A percentile compares a stretch with the other conserved stretches of the same genome.
Evolutionary conservation across 2,329 filamentous ascomycete genomes (phyloP).

Genomic region (Colletotrichum sp.): DNA sequence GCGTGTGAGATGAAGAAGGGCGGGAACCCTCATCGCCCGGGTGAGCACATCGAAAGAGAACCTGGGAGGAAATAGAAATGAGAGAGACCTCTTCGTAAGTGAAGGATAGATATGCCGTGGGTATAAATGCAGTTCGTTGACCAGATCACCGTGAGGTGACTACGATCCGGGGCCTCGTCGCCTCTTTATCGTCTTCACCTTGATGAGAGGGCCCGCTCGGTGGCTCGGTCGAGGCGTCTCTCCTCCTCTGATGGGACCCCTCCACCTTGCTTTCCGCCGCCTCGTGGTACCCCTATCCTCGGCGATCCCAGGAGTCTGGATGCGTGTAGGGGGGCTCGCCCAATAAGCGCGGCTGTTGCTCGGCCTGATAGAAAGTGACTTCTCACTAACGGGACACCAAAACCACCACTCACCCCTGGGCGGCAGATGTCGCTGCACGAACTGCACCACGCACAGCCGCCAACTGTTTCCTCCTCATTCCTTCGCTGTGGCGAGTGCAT

Average conservation of each 20-base stretch:
- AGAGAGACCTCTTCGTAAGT: not conserved
- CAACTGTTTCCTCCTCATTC: not conserved
- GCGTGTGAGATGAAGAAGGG: not conserved
- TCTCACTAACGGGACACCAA: constrained; percentile 12
- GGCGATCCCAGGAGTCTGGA: constrained; percentile 23
- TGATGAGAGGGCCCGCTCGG: not conserved
- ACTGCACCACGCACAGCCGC: not conserved
- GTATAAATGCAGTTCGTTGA: not conserved
- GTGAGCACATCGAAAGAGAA: not conserved
- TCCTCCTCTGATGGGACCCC: constrained; percentile 5
- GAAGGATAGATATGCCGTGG: not conserved
- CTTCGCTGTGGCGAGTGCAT: constrained; percentile 12
- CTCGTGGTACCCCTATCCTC: constrained; percentile 15
- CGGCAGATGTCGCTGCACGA: not conserved
- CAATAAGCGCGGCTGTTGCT: constrained; percentile 5
- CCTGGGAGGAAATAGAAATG: not conserved
- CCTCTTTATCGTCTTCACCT: constrained; percentile 14
- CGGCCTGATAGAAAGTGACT: constrained; percentile 24
- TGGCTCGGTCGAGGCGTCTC: not conserved
- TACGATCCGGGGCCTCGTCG: not conserved
- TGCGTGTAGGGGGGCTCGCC: not conserved
- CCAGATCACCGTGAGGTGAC: not conserved
- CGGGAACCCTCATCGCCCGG: not conserved
- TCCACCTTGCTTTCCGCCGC: constrained; percentile 8
- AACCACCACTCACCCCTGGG: not conserved